These are phyloP conservation scores for Trichosporon sp. DNA, from an alignment of 1,284 basidiomycete genomes.

Conservation along the genomic window DNA sequence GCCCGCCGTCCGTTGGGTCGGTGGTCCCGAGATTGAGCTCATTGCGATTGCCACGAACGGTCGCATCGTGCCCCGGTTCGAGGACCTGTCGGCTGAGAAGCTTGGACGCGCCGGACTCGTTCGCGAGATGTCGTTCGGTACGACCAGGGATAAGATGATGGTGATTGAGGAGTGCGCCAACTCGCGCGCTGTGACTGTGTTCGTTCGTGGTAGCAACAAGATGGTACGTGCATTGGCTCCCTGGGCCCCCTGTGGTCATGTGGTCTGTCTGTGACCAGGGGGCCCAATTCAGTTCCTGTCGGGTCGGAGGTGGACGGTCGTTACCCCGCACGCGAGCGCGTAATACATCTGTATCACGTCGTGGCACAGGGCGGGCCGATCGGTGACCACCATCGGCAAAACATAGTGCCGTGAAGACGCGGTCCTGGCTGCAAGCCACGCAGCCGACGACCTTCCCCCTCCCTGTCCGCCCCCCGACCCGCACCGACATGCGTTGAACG, in stretches of 20 bases:
- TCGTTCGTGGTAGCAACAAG: slow-evolving; percentile 96
- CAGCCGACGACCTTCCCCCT: neutral
- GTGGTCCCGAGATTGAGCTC: slow-evolving; percentile 97
- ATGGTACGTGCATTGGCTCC: slow-evolving; percentile 64
- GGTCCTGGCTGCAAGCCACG: neutral
- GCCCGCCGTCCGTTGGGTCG: slow-evolving; percentile 98
- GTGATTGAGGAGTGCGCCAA: slow-evolving; percentile 99
- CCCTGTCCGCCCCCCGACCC: neutral
- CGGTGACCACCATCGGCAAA: slow-evolving; percentile 3
- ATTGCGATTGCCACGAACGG: slow-evolving; percentile 99
- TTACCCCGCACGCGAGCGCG: neutral
- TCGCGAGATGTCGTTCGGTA: slow-evolving; percentile 90
- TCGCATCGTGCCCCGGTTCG: slow-evolving; percentile 95
- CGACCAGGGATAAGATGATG: slow-evolving; percentile 97
- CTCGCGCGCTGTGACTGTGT: slow-evolving; percentile 91
- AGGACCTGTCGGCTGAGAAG: slow-evolving; percentile 86
- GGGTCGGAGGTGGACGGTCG: slow-evolving; percentile 1
- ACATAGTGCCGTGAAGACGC: neutral
- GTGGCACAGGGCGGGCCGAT: neutral
- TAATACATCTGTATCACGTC: neutral
- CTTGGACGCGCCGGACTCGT: slow-evolving; percentile 90
- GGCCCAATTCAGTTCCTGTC: neutral
- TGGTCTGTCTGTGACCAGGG: slow-evolving; percentile 2
- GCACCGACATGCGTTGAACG: neutral
- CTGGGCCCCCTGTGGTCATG: neutral